Evolutionary conservation across 352 stramenopile genomes (phyloP), one percentile per base, ranked within the genome.

Genomic region (Globisporangium ultimum): DNA sequence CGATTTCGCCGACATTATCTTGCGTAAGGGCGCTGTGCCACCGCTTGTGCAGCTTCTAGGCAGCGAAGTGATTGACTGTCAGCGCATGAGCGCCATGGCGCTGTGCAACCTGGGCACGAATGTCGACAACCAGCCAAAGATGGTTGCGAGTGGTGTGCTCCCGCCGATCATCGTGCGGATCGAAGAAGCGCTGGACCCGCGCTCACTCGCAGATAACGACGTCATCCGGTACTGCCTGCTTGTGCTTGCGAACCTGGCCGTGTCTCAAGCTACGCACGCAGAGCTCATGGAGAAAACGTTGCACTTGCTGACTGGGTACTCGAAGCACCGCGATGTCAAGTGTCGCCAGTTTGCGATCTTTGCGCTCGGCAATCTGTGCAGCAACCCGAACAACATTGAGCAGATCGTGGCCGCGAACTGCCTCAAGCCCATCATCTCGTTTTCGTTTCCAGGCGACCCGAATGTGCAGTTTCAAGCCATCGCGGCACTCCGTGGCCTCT

Each of bases 401-500:
- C 59, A 62, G 28, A 89, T 98, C 41, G 85, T 98, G 11, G 76
- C 74, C 10, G 76, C 81, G 10, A 90, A 97, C 36, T 95, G 79
- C 53, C 76, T 98, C 21, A 95, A 97, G 64, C 89, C 93, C 18
- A 85, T 98, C 53, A 96, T 99, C 50, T 93, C 91, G 3, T 98
- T 97, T 60, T 80, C 91, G 1, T 98, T 98, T 62, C 95, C 94
- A 6, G 90, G 91, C 4, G 83, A 97, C 41, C 62, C 84, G 17
- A 98, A 98, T 60, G 90, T 98, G 36, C 96, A 98, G 72, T 98
- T 98, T 71, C 96, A 98, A 76, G 95, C 96, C 4, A 98, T 98
- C 43, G 91, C 94, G 6, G 93, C 88, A 0, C 75, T 99, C 2
- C 88, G 92, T 4, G 95, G 95, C 0, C 71, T 99, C 14, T 96